Conservation (phyloP, 2,329 filamentous ascomycete genomes). For the Hypoxylon sp. region DNA sequence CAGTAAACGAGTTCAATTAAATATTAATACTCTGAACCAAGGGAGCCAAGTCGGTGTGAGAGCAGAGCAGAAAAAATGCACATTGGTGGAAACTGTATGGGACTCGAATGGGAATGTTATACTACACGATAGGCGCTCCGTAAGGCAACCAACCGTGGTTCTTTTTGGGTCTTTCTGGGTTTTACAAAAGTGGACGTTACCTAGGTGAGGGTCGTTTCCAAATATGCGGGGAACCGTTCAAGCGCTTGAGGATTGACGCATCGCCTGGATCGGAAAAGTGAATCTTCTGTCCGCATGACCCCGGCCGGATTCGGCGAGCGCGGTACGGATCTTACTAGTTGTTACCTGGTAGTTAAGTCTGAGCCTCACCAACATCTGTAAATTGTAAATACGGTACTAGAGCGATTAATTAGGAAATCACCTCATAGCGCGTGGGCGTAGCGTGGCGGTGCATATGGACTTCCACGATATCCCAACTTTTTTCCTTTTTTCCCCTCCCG, state of each 20-base stretch:
- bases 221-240: constrained; percentile 38
- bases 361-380: constrained; percentile 15
- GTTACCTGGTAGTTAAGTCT: constrained; percentile 8
- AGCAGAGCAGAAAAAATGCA: constrained; percentile 5
- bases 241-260: constrained; percentile 11
- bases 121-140: constrained; percentile 22
- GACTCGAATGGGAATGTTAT: constrained; percentile 23
- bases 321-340: constrained; percentile 2
- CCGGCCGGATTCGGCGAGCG: constrained; percentile 16
- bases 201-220: constrained; percentile 16
- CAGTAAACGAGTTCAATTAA: constrained; percentile 15
- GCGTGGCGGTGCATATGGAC: background rate
- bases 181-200: constrained; percentile 4
- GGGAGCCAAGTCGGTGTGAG: constrained; percentile 33
- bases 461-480: background rate
- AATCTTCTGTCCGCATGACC: constrained; percentile 21
- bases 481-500: background rate
- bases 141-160: constrained; percentile 33
- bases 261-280: background rate
- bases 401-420: background rate
- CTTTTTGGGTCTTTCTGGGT: constrained; percentile 2
- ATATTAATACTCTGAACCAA: constrained; percentile 1
- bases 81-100: constrained; percentile 20
- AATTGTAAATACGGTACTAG: background rate
- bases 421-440: background rate